Conservation (phyloP, 306 rosid genomes). For the Gastrolobium bilobum region DNA sequence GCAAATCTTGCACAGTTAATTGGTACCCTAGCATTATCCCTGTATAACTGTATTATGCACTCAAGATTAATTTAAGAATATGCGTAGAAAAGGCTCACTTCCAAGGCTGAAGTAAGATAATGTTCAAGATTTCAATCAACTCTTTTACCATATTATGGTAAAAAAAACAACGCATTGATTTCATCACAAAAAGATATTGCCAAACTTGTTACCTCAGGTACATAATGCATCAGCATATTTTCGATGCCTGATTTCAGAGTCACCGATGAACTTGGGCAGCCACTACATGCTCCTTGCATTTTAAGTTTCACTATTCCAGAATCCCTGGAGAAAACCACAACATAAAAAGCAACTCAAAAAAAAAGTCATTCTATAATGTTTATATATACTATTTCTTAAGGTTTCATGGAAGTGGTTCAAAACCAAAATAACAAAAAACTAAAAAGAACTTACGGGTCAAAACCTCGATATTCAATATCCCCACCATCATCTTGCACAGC, state of each 20-base stretch:
- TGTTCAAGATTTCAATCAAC: conserved; percentile 24
- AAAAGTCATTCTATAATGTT: neutral
- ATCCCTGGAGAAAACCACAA: conserved; percentile 65
- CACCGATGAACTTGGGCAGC: conserved; percentile 99
- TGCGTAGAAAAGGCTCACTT: neutral
- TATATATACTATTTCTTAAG: neutral
- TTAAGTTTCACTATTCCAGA: conserved; percentile 83
- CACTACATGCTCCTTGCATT: conserved; percentile 99
- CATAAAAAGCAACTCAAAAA: neutral
- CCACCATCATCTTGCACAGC: conserved; percentile 99
- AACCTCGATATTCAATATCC: conserved; percentile 86
- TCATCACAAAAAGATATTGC: conserved; percentile 31
- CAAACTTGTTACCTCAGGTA: conserved; percentile 83
- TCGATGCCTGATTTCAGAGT: conserved; percentile 98
- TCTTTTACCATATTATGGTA: neutral
- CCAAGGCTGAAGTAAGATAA: neutral
- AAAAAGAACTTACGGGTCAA: conserved; percentile 67
- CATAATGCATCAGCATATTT: conserved; percentile 98
- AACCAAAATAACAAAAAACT: conserved; percentile 32
- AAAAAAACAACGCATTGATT: conserved; percentile 32
- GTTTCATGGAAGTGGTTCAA: conserved; percentile 29
- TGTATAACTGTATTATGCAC: neutral
- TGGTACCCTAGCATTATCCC: neutral
- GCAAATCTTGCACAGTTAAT: conserved; percentile 2
- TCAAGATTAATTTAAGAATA: conserved; percentile 13